Conservation (phyloP, 2,329 filamentous ascomycete genomes). For the Neopestalotiopsis rosae region DNA sequence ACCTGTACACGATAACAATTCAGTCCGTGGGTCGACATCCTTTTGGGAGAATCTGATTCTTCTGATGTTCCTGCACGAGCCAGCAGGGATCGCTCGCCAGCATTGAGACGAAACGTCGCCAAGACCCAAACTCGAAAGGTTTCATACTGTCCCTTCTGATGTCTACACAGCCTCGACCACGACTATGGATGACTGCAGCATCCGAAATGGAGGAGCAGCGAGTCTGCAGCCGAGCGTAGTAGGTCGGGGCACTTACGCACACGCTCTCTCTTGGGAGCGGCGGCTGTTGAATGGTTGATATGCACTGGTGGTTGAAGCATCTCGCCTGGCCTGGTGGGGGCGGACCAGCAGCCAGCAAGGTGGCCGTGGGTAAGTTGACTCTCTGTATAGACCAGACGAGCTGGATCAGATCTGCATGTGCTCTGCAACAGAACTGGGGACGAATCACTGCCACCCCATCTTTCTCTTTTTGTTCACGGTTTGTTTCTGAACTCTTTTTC, state of each 20-base stretch:
- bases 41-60: background rate
- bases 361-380: background rate
- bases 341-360: no score
- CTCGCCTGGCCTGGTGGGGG: background rate
- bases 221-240: background rate
- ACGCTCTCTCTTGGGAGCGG: background rate
- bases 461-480: background rate
- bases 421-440: no score
- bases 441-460: conserved; percentile 4
- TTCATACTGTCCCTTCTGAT: conserved; percentile 25
- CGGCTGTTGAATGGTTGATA: background rate
- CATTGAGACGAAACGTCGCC: conserved; percentile 30
- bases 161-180: conserved; percentile 26
- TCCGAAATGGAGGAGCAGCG: conserved; percentile 9
- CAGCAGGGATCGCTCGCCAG: conserved; percentile 4
- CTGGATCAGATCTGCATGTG: background rate
- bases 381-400: background rate
- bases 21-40: background rate
- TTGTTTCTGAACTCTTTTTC: conserved; percentile 19
- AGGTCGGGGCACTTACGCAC: background rate
- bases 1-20: no score
- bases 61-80: background rate
- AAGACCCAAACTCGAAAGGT: conserved; percentile 30
- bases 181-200: background rate
- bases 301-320: background rate